Conservation (phyloP, 169 alveolate genomes). For the Plasmodium gallinaceum region DNA sequence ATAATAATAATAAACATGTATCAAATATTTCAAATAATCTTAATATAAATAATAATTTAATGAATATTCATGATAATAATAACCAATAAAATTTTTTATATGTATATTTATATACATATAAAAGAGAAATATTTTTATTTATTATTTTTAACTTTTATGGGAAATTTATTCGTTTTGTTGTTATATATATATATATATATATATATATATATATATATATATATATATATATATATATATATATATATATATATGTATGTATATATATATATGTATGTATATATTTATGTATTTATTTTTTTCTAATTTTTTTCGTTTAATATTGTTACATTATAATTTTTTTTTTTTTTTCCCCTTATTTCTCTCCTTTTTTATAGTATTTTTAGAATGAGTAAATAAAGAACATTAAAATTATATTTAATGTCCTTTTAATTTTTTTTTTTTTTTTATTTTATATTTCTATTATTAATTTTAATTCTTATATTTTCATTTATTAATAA, state of each 20-base stretch:
- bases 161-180: too few relatives aligned
- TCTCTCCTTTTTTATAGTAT: background rate
- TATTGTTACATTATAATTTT: background rate
- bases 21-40: background rate
- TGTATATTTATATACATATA: too few relatives aligned
- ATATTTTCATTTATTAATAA: too few relatives aligned
- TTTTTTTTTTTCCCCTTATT: background rate
- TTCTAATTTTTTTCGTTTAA: background rate
- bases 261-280: background rate
- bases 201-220: background rate
- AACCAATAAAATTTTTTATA: too few relatives aligned
- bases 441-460: background rate
- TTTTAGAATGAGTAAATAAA: background rate
- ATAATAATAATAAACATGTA: background rate
- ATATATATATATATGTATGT: slow-evolving; percentile 1
- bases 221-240: background rate
- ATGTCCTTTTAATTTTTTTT: too few relatives aligned
- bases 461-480: background rate
- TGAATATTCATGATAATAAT: too few relatives aligned
- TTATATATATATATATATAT: too few relatives aligned
- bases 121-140: too few relatives aligned
- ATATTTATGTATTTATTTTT: background rate
- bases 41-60: background rate
- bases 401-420: background rate
- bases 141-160: too few relatives aligned